Conservation (phyloP, 805 yeast genomes). For the Kuraishia molischiana region DNA sequence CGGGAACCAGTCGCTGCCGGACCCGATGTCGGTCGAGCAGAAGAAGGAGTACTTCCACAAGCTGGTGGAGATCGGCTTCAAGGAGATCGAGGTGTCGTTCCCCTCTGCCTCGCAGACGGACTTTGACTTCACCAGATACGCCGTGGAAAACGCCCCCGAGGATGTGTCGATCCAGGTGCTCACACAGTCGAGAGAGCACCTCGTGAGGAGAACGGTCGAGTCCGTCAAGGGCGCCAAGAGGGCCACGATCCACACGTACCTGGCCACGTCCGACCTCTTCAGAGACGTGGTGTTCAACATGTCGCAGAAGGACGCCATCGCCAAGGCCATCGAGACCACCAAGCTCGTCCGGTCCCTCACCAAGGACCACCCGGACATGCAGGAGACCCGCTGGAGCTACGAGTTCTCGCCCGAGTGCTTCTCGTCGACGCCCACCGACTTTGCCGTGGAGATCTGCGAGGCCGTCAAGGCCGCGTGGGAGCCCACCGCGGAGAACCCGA, state of each 20-base stretch:
- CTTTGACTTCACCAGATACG: slow-evolving; percentile 71
- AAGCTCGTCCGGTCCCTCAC: slow-evolving; percentile 56
- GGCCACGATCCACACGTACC: slow-evolving; percentile 69
- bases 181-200: slow-evolving; percentile 67
- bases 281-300: slow-evolving; percentile 62
- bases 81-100: slow-evolving; percentile 77
- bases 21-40: slow-evolving; percentile 78
- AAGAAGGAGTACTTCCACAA: slow-evolving; percentile 62
- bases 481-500: slow-evolving; percentile 54
- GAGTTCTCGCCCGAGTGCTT: slow-evolving; percentile 81
- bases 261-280: slow-evolving; percentile 70
- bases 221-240: slow-evolving; percentile 62
- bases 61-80: slow-evolving; percentile 64
- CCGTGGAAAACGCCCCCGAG: slow-evolving; percentile 63
- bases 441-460: slow-evolving; percentile 56
- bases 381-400: slow-evolving; percentile 56
- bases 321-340: slow-evolving; percentile 54
- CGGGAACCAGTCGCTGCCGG: slow-evolving; percentile 80
- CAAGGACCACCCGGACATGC: slow-evolving; percentile 49
- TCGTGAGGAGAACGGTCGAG: slow-evolving; percentile 64
- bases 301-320: slow-evolving; percentile 47
- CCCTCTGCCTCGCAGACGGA: slow-evolving; percentile 76
- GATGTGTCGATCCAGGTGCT: slow-evolving; percentile 74
- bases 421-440: slow-evolving; percentile 59
- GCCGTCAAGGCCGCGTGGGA: slow-evolving; percentile 71